These are phyloP conservation scores for Pythium biforme DNA, from an alignment of 352 stramenopile species.

Conservation along the genomic window DNA sequence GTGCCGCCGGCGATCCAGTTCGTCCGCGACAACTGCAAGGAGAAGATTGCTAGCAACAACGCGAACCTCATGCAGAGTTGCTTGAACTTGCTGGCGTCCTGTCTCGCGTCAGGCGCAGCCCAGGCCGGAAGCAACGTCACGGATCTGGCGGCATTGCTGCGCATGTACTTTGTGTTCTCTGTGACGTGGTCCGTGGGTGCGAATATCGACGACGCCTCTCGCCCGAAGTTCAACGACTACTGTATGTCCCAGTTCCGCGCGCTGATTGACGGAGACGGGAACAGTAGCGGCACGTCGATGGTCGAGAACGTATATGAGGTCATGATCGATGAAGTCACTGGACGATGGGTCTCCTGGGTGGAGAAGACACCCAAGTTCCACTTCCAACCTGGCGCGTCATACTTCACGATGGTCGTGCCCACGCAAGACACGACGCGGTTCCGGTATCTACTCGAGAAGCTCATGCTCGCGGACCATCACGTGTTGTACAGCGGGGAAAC, in stretches of 20 bases:
- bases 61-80: constrained; percentile 88
- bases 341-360: constrained; percentile 83
- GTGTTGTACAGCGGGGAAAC: constrained; percentile 91
- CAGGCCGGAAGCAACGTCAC: constrained; percentile 44
- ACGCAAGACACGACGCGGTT: constrained; percentile 95
- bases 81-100: constrained; percentile 84
- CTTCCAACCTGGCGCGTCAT: constrained; percentile 82
- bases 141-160: constrained; percentile 56
- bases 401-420: constrained; percentile 95
- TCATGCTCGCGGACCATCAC: constrained; percentile 80
- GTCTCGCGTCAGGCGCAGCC: constrained; percentile 43
- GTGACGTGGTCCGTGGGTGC: constrained; percentile 85
- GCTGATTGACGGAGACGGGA: constrained; percentile 53
- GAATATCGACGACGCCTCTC: constrained; percentile 84
- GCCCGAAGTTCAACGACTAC: constrained; percentile 86
- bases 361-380: constrained; percentile 88
- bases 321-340: constrained; percentile 70
- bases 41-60: constrained; percentile 89
- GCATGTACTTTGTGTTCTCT: constrained; percentile 89
- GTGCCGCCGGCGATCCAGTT: constrained; percentile 84
- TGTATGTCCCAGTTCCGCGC: constrained; percentile 68
- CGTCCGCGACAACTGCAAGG: constrained; percentile 85
- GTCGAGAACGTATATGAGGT: constrained; percentile 87
- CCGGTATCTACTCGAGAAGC: constrained; percentile 88
- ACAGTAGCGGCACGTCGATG: constrained; percentile 22